Conservation (phyloP, 345 rosid genomes). For the Raphanus raphanistrum region DNA sequence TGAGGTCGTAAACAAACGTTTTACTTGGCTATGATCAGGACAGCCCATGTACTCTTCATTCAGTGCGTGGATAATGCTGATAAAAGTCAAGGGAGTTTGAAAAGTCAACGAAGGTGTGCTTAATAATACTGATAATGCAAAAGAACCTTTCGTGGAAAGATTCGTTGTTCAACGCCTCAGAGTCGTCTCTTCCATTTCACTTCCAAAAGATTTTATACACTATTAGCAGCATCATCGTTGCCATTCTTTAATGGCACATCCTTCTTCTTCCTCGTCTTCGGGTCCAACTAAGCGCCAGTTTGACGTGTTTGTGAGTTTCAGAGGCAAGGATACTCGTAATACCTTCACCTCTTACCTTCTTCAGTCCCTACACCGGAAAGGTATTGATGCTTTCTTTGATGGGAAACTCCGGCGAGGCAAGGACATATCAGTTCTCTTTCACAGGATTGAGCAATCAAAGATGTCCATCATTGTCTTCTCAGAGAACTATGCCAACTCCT, state of each 20-base stretch:
- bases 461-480: slow-evolving; percentile 37
- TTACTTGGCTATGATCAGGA: too few relatives aligned
- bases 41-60: too few relatives aligned
- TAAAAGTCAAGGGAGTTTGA: not conserved
- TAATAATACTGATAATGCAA: not conserved
- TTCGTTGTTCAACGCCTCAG: not conserved
- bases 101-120: slow-evolving; percentile 26
- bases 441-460: slow-evolving; percentile 32
- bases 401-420: slow-evolving; percentile 22
- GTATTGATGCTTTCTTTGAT: slow-evolving; percentile 27
- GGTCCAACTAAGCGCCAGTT: not conserved
- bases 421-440: slow-evolving; percentile 3
- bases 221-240: not conserved
- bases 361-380: not conserved
- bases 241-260: slow-evolving; percentile 5
- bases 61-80: too few relatives aligned
- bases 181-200: slow-evolving; percentile 18
- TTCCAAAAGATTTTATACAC: not conserved
- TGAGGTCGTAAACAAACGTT: too few relatives aligned
- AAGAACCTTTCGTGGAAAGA: not conserved
- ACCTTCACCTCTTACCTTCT: slow-evolving; percentile 28
- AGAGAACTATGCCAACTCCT: slow-evolving; percentile 30
- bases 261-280: not conserved
- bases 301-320: slow-evolving; percentile 42
- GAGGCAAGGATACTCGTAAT: slow-evolving; percentile 34